phyloP scores from a whole-genome alignment of 108 stramenopile species.

The Thalassiosira profunda region DNA sequence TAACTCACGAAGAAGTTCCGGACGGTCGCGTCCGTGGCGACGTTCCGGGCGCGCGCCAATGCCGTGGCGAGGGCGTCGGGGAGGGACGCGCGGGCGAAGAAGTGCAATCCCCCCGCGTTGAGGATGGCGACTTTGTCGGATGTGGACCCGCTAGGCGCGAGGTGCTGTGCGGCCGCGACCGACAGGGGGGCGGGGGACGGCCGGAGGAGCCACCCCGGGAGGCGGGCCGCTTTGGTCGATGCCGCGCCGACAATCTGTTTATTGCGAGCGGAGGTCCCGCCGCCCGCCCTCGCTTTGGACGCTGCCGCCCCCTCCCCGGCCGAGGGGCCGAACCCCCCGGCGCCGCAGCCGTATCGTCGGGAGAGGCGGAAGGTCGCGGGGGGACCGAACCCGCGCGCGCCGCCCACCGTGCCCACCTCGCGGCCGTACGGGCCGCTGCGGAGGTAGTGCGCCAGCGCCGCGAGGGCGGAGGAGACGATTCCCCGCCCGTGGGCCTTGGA shows the following conservation, averaged over 20 bases:
- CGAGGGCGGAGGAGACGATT: slow-evolving; percentile 39
- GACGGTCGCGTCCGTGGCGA: slow-evolving; percentile 59
- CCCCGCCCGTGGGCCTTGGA: slow-evolving; percentile 28
- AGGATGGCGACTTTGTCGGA: slow-evolving; percentile 63
- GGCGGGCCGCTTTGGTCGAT: slow-evolving; percentile 62
- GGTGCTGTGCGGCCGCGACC: slow-evolving; percentile 63
- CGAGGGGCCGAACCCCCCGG: slow-evolving; percentile 68
- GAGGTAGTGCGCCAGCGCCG: slow-evolving; percentile 39
- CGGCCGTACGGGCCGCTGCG: slow-evolving; percentile 39
- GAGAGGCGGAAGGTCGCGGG: slow-evolving; percentile 40
- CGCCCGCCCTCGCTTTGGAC: too few species aligned
- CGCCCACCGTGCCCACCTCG: slow-evolving; percentile 25
- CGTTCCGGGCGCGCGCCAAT: slow-evolving; percentile 58
- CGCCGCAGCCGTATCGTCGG: slow-evolving; percentile 41
- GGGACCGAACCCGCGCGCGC: slow-evolving; percentile 17
- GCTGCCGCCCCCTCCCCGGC: slow-evolving; percentile 54
- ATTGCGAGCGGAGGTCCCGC: neutral
- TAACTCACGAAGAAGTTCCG: slow-evolving; percentile 74
- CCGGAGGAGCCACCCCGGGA: slow-evolving; percentile 70
- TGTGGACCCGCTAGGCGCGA: slow-evolving; percentile 32
- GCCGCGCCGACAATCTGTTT: neutral
- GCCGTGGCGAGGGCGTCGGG: slow-evolving; percentile 56
- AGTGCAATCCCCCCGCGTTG: slow-evolving; percentile 84
- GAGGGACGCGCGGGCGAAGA: slow-evolving; percentile 58
- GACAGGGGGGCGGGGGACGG: slow-evolving; percentile 74